Base-by-base conservation (phyloP, 2,329 filamentous ascomycete species). In the Paecilomyces formosus region DNA sequence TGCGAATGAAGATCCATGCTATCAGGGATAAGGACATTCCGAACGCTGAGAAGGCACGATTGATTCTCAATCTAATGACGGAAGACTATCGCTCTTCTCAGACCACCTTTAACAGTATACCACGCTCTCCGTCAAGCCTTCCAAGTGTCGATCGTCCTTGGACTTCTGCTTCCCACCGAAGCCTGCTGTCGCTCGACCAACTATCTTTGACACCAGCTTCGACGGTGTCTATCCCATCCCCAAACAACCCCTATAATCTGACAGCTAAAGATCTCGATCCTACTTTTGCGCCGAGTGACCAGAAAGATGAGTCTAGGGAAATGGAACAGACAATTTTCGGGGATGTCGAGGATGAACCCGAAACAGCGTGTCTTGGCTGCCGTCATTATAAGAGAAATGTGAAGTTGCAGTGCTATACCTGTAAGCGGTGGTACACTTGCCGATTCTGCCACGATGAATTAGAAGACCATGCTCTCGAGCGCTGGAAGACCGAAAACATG, bases 311-410 rank as follows among this genome's bases (percentile, higher is more conserved):
- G 1, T 63, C 64, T 24, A 61, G 67, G 49, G 61, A 64, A 51
- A 66, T 71, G 55, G n/a, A 58, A 9, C 54, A 39, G 18, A 55
- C 54, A 54, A 39, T 60, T 59, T 49, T 61, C 21, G 61, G 64
- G 11, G 76, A 75, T 53, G 64, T 70, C n/a, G 74, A 76, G 3
- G 79, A 80, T 51, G 70, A 83, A 63, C 69, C 81, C 31, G 72
- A 75, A 6, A 80, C 80, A 22, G 78, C 75, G 2, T 77, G 80
- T 30, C 76, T 97, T 4, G 94, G 94, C 0, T 99, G 94, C 72
- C 81, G 88, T 66, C 94, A 99, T 75, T 99, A 99, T 73, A 90
- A 90, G 69, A 86, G 94, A 63, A 97, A 97, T 66, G 91, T 99
- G 66, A 97, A 97, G 74, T 79, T 97, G 33, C 92, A 99, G 76